Base-by-base conservation (phyloP, 176 grass and related monocot species). In the Themeda triandra region DNA sequence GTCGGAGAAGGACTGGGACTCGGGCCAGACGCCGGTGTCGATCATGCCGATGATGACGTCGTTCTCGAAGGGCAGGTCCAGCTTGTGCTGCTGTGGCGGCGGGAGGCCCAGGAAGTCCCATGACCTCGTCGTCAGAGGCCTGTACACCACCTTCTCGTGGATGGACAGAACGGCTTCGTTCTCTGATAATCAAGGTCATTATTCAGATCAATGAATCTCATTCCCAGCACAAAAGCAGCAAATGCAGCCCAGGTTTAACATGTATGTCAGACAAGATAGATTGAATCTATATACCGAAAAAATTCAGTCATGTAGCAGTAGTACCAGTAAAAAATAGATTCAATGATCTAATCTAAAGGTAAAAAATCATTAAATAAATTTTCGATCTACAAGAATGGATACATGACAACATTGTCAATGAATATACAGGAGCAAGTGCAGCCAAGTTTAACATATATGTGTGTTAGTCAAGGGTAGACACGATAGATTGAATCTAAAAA, bases 31-130 rank as follows among this genome's bases (percentile, higher is more conserved):
- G 37, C 88, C 88, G 17, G 66, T 8, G 58, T 87, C 88, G 0
- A 90, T 0, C 84, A 90, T 83, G 13, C 88, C 84, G 75, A 90
- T 39, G 35, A 90, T 31, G 28, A 90, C 80, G 21, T 90, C 84
- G 21, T 68, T 42, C 51, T 90, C 83, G 51, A 78, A 32, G 9
- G 56, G 6, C 1, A 73, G 13, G 18, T 53, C 18, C 44, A 4
- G 1, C 19, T 51, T 1, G 6, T 13, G 46, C 5, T 56, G 6
- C 28, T 2, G 42, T 35, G 17, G n/a, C 10, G 18, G 46, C 1
- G 87, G 49, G 4, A 89, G 42, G 12, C 39, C 25, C 2, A 89
- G 14, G 71, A 81, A 89, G 66, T 89, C 76, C 82, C 87, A 89
- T 31, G 87, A 89, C 65, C 87, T 70, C 31, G 87, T 89, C 17